Evolutionary conservation across 805 yeast species (phyloP), one percentile per base, ranked within the genome.

Genomic region (Yarrowia keelungensis): DNA sequence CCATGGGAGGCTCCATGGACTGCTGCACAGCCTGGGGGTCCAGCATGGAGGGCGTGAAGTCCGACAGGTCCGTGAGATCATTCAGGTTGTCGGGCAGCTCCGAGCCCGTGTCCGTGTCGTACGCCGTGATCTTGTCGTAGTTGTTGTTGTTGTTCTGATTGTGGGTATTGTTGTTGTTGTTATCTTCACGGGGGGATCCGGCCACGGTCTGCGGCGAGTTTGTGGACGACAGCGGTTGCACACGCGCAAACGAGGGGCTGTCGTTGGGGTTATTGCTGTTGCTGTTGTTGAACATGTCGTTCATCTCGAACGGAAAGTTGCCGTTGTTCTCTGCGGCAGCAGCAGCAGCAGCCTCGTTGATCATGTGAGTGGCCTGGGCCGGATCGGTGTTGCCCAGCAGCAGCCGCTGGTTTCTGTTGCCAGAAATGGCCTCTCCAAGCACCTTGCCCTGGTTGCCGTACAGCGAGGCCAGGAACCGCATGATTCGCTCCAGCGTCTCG

Each of bases 401-500:
- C 9, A 71, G 69, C 2, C 75, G 72, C 36, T 68, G 67, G 19
- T 71, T 32, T 49, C 69, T 71, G 47, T 71, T 67, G 10, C 70
- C 70, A 8, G 68, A 70, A 14, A 69, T 71, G 26, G 72, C 70
- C 26, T 76, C 78, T 49, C 77, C 78, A 47, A 81, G 73, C 32
- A 79, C 74, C 72, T 85, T 85, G 32, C 87, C 84, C 19, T 87
- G 86, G 72, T 83, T 84, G 22, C 93, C 93, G 74, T 89, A 90
- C 3, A 94, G 84, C 7, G 93, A 86, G 2, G 97, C 96, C 74
- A 95, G 81, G 72, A 95, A 94, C 73, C 95, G 86, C 74, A 95
- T 79, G 64, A 95, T 94, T 71, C 91, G 89, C 72, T 92, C 97
- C 69, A 95, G 82, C 26, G 97, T 91, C 71, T 90, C 94, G 49